These are phyloP conservation scores for Neurospora sp. DNA, from an alignment of 495 filamentous ascomycete genomes.

Conservation along the genomic window DNA sequence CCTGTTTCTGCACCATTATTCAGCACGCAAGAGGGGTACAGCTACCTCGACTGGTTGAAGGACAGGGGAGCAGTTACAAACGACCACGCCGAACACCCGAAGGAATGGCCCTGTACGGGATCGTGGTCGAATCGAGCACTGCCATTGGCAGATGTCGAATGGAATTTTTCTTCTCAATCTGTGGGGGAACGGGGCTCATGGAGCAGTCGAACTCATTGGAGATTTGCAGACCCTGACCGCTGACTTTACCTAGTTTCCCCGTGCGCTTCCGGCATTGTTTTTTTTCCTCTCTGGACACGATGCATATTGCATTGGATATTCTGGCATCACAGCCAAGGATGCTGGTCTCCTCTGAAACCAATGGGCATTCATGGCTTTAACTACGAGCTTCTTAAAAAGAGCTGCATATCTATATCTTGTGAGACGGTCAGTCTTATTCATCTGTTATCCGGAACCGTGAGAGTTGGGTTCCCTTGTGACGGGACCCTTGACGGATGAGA, in stretches of 20 bases:
- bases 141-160: neutral
- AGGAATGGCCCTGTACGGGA: neutral
- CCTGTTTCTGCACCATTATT: neutral
- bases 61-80: neutral
- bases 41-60: neutral
- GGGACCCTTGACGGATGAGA: neutral
- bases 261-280: neutral
- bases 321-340: neutral
- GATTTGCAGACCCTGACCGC: neutral
- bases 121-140: neutral
- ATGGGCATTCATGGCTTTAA: neutral
- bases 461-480: neutral
- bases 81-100: neutral
- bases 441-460: neutral
- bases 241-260: neutral
- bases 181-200: neutral
- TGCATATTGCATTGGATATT: neutral
- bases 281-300: neutral
- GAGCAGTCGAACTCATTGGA: neutral
- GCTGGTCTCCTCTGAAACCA: neutral
- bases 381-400: neutral
- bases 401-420: neutral
- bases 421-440: neutral
- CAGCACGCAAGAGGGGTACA: neutral
- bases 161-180: neutral